Base-by-base conservation (phyloP, 2,329 filamentous ascomycete species). In the Nigrospora osmanthi region DNA sequence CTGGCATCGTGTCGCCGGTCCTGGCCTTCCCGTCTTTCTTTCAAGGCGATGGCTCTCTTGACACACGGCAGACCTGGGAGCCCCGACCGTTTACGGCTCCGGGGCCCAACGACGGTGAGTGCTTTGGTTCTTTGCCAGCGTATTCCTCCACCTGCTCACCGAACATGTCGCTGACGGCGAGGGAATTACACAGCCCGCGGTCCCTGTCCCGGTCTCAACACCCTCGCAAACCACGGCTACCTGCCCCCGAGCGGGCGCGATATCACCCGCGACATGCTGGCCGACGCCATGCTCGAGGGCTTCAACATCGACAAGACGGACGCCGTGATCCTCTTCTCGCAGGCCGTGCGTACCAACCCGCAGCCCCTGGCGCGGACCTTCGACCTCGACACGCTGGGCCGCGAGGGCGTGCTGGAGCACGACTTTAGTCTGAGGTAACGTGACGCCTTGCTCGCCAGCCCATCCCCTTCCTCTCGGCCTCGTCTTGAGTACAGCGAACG, bases 201-300 rank as follows among this genome's bases (percentile, higher is more conserved):
- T 16, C 53, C 53, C 15, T 55, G 53, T 43, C 53, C 53, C 13
- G 53, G 53, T 42, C 47, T 55, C 14, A 55, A 55, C 19, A 44
- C 47, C 16, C 43, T 55, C 15, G 50, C 53, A 10, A 55, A 55
- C 37, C 52, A 55, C 34, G 53, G 53, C 4, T 55, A 47, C 42
- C 35, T 54, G 17, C 52, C 52, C 16, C 53, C 49, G 15, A 31
- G 38, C 19, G 53, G 53, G 14, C 52, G 51, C 15, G 44, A 43
- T 19, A 52, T 55, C 40, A 46, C 45, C 15, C 35, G 35, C 3
- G 49, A 51, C 36, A 47, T 48, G 40, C 49, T 52, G 3, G 34
- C 48, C 3, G 17, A 42, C 32, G 53, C 50, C 35, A 42, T 54
- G 6, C 16, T 12, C 11, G 35, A 42, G 4, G 47, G 42, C 16